Evolutionary conservation across 352 stramenopile species (phyloP).

Genomic region (Sclerospora graminicola): DNA sequence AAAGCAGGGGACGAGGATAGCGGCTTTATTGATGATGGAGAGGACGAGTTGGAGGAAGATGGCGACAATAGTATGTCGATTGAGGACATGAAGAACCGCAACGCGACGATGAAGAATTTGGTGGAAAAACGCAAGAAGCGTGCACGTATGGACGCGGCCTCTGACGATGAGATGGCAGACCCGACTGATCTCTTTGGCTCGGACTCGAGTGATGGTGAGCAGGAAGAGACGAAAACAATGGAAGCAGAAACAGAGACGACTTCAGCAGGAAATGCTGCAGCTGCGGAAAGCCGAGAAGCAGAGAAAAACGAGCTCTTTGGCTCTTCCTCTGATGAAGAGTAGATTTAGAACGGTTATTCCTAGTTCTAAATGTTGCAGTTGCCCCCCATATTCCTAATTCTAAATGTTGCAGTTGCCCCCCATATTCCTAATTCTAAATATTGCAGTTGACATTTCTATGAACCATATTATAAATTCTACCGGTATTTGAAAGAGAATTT

Average conservation of each 20-base stretch:
- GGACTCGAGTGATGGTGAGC: constrained; percentile 71
- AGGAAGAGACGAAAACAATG: constrained; percentile 18
- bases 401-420: constrained; percentile 1
- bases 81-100: constrained; percentile 87
- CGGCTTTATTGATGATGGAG: constrained; percentile 54
- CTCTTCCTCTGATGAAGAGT: constrained; percentile 74
- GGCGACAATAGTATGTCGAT: constrained; percentile 66
- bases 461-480: neutral
- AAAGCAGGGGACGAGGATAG: constrained; percentile 64
- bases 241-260: constrained; percentile 12
- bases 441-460: neutral
- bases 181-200: constrained; percentile 69
- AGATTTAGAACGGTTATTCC: constrained; percentile 6
- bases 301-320: constrained; percentile 82
- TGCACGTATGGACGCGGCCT: constrained; percentile 32
- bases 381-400: neutral
- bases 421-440: neutral
- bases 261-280: constrained; percentile 6
- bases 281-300: constrained; percentile 28
- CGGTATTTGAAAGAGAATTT: no score
- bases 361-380: constrained; percentile 1
- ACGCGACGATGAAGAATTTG: constrained; percentile 78
- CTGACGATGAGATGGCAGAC: constrained; percentile 59
- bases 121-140: constrained; percentile 80
- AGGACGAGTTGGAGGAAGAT: constrained; percentile 48